Percentiles rank a stretch among this genome's conserved stretches.
Evolutionary conservation across 208 protist genomes (phyloP).

Genomic region (Acanthamoeba royreba): DNA sequence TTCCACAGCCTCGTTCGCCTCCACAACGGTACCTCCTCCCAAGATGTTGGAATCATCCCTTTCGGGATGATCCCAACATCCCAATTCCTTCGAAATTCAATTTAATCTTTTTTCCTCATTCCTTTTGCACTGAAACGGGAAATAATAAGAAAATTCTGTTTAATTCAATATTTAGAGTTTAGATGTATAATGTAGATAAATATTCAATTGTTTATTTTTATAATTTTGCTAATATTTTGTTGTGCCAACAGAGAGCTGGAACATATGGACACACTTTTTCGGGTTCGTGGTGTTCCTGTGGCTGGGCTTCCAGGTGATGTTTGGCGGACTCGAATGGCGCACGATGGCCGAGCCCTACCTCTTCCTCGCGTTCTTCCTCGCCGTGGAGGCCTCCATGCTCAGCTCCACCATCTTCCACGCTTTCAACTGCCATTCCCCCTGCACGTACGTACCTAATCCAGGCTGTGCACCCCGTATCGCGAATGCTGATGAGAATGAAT

Average conservation of each 20-base stretch:
- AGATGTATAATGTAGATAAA: too few species aligned
- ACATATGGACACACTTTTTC: neutral
- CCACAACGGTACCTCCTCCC: neutral
- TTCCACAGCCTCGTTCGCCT: neutral
- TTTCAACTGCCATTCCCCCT: neutral
- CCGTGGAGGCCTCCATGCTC: neutral
- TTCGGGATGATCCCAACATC: too few species aligned
- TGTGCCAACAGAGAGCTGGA: neutral
- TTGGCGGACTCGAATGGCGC: neutral
- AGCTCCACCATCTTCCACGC: slow-evolving; percentile 7
- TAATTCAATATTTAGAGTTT: neutral
- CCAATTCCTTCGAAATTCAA: too few species aligned
- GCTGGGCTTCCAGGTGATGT: neutral
- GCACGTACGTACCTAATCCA: neutral
- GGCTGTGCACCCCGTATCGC: neutral
- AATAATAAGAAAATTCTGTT: neutral
- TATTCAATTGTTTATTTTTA: too few species aligned
- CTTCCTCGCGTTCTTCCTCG: neutral
- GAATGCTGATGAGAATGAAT: neutral
- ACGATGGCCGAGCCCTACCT: neutral
- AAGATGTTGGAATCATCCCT: too few species aligned
- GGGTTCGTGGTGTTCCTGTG: neutral
- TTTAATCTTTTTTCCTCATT: neutral
- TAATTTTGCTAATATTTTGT: neutral
- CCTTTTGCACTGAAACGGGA: neutral